These are phyloP conservation scores for Pseudogymnoascus sp. DNA, from an alignment of 2,329 filamentous ascomycete species.

Conservation along the genomic window DNA sequence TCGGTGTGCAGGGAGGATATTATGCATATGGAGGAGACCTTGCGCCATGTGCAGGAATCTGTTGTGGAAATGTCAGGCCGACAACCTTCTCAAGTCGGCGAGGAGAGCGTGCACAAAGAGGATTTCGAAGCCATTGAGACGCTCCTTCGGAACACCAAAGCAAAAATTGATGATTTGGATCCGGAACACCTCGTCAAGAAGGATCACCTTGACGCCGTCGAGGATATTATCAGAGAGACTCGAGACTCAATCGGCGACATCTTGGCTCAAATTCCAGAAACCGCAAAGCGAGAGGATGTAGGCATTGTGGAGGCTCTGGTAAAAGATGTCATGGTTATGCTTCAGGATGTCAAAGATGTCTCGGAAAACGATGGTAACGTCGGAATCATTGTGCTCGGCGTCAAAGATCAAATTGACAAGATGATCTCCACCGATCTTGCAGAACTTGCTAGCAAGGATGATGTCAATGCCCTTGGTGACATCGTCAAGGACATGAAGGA, in stretches of 20 bases:
- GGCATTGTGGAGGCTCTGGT: conserved; percentile 69
- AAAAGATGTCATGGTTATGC: conserved; percentile 63
- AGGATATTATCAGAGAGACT: conserved; percentile 61
- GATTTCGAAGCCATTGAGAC: conserved; percentile 89
- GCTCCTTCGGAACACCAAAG: conserved; percentile 81
- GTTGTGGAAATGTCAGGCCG: conserved; percentile 45
- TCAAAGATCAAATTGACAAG: conserved; percentile 70
- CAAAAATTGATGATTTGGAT: conserved; percentile 76
- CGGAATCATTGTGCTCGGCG: conserved; percentile 73
- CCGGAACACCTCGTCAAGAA: conserved; percentile 62
- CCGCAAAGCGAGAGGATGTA: conserved; percentile 73
- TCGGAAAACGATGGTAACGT: conserved; percentile 79
- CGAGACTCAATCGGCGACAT: conserved; percentile 65
- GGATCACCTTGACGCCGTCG: conserved; percentile 48
- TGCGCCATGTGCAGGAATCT: conserved; percentile 49
- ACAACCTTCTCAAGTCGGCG: conserved; percentile 24
- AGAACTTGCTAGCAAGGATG: conserved; percentile 66
- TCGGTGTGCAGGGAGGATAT: conserved; percentile 47
- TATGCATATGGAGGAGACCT: conserved; percentile 45
- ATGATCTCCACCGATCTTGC: conserved; percentile 65
- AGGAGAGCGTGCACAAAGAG: conserved; percentile 61
- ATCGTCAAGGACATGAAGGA: conserved; percentile 67
- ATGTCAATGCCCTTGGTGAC: conserved; percentile 62
- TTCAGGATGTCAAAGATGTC: conserved; percentile 67
- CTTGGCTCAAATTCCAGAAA: conserved; percentile 57